Conservation (phyloP, 106 monocot species). For the Allium fistulosum region DNA sequence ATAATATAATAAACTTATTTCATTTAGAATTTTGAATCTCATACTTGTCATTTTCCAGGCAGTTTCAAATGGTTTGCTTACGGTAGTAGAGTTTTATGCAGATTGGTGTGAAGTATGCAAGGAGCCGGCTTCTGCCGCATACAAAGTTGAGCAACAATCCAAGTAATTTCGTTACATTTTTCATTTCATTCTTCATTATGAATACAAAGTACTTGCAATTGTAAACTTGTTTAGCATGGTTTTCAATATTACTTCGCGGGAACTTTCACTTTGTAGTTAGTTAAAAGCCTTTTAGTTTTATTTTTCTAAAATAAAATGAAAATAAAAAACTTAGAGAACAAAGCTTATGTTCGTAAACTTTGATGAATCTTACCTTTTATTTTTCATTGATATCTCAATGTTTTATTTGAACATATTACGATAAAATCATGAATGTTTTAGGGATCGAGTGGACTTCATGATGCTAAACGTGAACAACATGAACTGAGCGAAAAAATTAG, state of each 20-base stretch:
- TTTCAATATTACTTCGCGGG: too few species aligned
- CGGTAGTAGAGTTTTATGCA: conserved; percentile 93
- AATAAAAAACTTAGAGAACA: too few species aligned
- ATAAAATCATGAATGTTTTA: conserved; percentile 7
- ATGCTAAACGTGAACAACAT: conserved; percentile 97
- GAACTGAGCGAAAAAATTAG: conserved; percentile 95
- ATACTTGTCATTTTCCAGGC: conserved; percentile 37
- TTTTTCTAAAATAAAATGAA: too few species aligned
- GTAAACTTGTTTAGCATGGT: too few species aligned
- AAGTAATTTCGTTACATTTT: conserved; percentile 23
- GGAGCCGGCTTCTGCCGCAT: conserved; percentile 77
- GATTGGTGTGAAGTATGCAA: conserved; percentile 98
- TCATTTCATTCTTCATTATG: neutral
- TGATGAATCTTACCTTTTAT: too few species aligned
- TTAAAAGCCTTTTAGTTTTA: too few species aligned
- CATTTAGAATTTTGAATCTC: neutral
- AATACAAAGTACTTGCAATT: neutral
- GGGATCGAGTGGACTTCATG: conserved; percentile 82
- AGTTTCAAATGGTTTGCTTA: conserved; percentile 75
- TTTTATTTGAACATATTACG: too few species aligned
- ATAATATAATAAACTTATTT: neutral
- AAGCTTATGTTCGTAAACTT: too few species aligned
- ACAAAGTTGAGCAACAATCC: conserved; percentile 79
- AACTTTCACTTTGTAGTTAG: too few species aligned
- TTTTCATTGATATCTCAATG: too few species aligned